A percentile compares a stretch with the other conserved stretches of the same genome.
These are phyloP conservation scores for Barbarea vulgaris DNA, from an alignment of 345 rosid species.

Conservation along the genomic window DNA sequence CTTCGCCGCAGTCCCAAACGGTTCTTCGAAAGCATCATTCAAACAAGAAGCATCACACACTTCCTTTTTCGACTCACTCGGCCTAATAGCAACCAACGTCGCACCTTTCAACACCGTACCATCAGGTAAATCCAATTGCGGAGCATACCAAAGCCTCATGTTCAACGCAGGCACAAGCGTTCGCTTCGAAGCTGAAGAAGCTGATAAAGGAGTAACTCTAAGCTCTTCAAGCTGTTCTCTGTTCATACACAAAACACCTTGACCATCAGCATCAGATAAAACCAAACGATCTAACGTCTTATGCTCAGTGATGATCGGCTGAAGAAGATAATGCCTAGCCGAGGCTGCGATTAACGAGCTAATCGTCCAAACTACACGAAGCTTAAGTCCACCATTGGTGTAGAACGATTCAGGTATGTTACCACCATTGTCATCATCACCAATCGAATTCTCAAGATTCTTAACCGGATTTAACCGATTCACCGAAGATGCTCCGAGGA, in stretches of 20 bases:
- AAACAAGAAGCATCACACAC: constrained; percentile 75
- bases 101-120: constrained; percentile 86
- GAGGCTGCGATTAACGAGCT: constrained; percentile 94
- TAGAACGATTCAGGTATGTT: constrained; percentile 94
- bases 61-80: constrained; percentile 76
- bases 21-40: constrained; percentile 75
- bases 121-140: constrained; percentile 70
- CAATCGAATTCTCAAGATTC: constrained; percentile 38
- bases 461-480: constrained; percentile 11
- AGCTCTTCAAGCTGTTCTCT: constrained; percentile 93
- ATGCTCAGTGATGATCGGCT: constrained; percentile 86
- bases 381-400: constrained; percentile 90
- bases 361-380: constrained; percentile 95
- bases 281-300: constrained; percentile 82
- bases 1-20: constrained; percentile 83
- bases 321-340: constrained; percentile 88
- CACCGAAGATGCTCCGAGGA: constrained; percentile 83
- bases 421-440: constrained; percentile 85
- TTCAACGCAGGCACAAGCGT: constrained; percentile 88
- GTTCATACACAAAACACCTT: constrained; percentile 43
- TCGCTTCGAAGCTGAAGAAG: constrained; percentile 91
- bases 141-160: constrained; percentile 97
- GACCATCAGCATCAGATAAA: constrained; percentile 65
- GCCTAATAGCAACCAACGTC: constrained; percentile 89
- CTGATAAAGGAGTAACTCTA: constrained; percentile 86